Evolutionary conservation across 768 basidiomycete genomes (phyloP).

Genomic region (Rhodotorula babjevae): DNA sequence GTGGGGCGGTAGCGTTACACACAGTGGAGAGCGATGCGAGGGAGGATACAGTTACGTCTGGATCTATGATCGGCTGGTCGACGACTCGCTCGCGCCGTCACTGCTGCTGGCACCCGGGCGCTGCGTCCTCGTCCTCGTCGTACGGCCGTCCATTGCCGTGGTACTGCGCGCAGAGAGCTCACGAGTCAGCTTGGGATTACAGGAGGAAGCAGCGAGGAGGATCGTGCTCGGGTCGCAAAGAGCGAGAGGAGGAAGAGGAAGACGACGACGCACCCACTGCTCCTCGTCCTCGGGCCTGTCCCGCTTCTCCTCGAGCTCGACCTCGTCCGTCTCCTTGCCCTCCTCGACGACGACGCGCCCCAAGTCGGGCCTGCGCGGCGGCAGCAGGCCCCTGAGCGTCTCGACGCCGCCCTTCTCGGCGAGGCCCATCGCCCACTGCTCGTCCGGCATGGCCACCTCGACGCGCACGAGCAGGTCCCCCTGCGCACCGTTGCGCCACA

Average conservation of each 20-base stretch:
- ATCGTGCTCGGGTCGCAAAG: no score
- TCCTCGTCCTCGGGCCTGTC: slow-evolving; percentile 15
- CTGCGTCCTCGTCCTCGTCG: slow-evolving; percentile 3
- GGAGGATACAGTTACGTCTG: background rate
- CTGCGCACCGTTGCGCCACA: slow-evolving; percentile 66
- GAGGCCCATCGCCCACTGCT: slow-evolving; percentile 66
- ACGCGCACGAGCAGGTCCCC: slow-evolving; percentile 80
- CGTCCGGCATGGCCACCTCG: slow-evolving; percentile 80
- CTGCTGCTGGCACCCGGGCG: slow-evolving; percentile 3
- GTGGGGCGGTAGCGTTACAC: background rate
- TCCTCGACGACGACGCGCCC: slow-evolving; percentile 69
- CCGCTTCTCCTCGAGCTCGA: slow-evolving; percentile 14
- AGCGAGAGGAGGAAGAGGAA: background rate
- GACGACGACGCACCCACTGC: background rate
- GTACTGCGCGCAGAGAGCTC: background rate
- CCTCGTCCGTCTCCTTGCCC: slow-evolving; percentile 62
- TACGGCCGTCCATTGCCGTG: slow-evolving; percentile 1
- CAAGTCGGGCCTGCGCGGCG: slow-evolving; percentile 69
- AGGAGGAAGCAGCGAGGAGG: no score
- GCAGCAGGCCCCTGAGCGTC: slow-evolving; percentile 64
- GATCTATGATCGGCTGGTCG: no score
- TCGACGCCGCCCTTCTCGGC: slow-evolving; percentile 59
- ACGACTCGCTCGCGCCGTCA: background rate
- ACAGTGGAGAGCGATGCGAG: background rate
- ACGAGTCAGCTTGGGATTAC: no score